phyloP scores from a whole-genome alignment of 495 filamentous ascomycete species.

The Podospora tetraspora region DNA sequence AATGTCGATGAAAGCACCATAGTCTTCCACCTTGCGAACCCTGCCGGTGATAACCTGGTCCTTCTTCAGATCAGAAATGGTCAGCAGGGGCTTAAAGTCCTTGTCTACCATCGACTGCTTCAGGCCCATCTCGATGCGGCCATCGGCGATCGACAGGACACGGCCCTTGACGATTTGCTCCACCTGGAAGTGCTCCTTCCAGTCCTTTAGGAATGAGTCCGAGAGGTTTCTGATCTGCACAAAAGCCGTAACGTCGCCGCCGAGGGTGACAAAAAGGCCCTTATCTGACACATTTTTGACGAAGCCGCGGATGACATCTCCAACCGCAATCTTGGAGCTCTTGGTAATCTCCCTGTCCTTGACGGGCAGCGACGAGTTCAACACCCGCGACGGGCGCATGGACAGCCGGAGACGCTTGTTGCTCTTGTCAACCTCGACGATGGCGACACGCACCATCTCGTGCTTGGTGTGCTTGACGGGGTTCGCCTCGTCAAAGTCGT shows the following conservation, averaged over 20 bases:
- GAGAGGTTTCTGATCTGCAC: slow-evolving; percentile 82
- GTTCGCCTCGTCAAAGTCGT: slow-evolving; percentile 75
- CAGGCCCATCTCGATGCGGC: slow-evolving; percentile 77
- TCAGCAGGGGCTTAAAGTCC: slow-evolving; percentile 63
- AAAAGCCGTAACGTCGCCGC: slow-evolving; percentile 72
- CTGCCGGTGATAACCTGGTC: slow-evolving; percentile 83
- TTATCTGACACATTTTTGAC: slow-evolving; percentile 80
- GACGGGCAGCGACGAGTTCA: slow-evolving; percentile 79
- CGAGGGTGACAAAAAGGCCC: slow-evolving; percentile 77
- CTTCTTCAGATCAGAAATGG: slow-evolving; percentile 64
- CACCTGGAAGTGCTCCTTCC: slow-evolving; percentile 81
- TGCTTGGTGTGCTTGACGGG: slow-evolving; percentile 62
- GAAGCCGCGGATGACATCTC: slow-evolving; percentile 82
- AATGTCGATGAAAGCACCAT: slow-evolving; percentile 87
- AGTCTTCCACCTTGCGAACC: slow-evolving; percentile 87
- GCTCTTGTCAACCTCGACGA: slow-evolving; percentile 69
- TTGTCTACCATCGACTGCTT: slow-evolving; percentile 79
- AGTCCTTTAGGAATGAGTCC: slow-evolving; percentile 87
- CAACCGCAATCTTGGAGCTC: slow-evolving; percentile 62
- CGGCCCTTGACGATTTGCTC: slow-evolving; percentile 88
- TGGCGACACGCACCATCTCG: slow-evolving; percentile 76
- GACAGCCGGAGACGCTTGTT: slow-evolving; percentile 83
- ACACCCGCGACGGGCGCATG: slow-evolving; percentile 75
- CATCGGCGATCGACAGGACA: slow-evolving; percentile 63
- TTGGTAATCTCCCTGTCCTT: slow-evolving; percentile 73